Percentiles rank a stretch among this genome's conserved stretches.
phyloP scores from a whole-genome alignment of 169 alveolate species.

The Plasmodium berghei region DNA sequence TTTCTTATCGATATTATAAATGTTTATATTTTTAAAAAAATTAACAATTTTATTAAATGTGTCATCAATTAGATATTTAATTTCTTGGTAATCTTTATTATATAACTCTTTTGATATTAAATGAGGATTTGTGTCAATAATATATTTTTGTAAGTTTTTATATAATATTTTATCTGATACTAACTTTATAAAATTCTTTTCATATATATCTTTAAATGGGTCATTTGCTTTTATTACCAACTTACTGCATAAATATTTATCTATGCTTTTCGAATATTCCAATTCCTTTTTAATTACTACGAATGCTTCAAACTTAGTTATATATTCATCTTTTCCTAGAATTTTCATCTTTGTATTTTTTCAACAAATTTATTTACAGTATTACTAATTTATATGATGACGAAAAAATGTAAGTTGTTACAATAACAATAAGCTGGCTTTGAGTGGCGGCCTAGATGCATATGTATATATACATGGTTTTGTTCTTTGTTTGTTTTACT shows the following conservation, averaged over 20 bases:
- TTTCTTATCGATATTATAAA: conserved; percentile 53
- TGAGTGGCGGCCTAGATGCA: no score
- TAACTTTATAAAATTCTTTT: conserved; percentile 55
- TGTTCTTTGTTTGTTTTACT: no score
- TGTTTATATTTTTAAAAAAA: conserved; percentile 50
- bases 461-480: no score
- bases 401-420: no score
- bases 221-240: conserved; percentile 18
- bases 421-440: no score
- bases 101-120: conserved; percentile 35
- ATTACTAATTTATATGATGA: not conserved
- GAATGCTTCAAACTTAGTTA: conserved; percentile 70
- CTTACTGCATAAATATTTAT: conserved; percentile 58
- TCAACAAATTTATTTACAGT: not conserved
- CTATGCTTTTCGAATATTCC: conserved; percentile 47
- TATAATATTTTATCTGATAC: conserved; percentile 58
- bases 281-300: conserved; percentile 69
- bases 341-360: conserved; percentile 49
- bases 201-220: conserved; percentile 41
- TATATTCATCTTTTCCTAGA: conserved; percentile 57
- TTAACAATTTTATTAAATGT: conserved; percentile 39
- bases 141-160: conserved; percentile 56
- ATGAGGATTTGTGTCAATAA: conserved; percentile 57
- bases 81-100: conserved; percentile 18
- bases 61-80: not conserved